Percentiles rank a stretch among this genome's conserved stretches.
These are phyloP conservation scores for Cicer chorassanicum DNA, from an alignment of 306 rosid genomes.

Conservation along the genomic window DNA sequence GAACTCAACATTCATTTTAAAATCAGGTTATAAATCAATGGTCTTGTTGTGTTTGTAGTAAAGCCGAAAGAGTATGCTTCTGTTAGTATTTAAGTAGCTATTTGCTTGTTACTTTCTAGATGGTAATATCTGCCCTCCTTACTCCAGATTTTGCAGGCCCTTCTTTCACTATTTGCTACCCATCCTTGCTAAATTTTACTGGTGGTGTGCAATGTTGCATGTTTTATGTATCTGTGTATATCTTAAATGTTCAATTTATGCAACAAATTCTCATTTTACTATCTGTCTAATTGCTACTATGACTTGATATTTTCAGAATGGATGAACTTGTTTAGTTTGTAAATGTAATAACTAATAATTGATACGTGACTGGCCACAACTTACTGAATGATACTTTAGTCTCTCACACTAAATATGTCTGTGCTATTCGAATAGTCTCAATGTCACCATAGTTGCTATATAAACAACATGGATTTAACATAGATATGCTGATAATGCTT, in stretches of 20 bases:
- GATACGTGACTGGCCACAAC: not conserved
- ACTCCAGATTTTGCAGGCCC: slow-evolving; percentile 2
- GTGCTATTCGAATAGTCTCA: slow-evolving; percentile 8
- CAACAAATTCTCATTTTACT: slow-evolving; percentile 26
- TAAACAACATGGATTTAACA: too few relatives aligned
- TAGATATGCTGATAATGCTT: not conserved
- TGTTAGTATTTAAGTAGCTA: slow-evolving; percentile 21
- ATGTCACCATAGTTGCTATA: too few relatives aligned
- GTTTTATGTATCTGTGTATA: not conserved
- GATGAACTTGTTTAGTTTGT: slow-evolving; percentile 39
- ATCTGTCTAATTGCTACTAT: slow-evolving; percentile 3
- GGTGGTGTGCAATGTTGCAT: not conserved
- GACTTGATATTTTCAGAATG: slow-evolving; percentile 26
- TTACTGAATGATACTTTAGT: slow-evolving; percentile 34
- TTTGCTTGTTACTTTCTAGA: slow-evolving; percentile 29
- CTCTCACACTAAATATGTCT: slow-evolving; percentile 12
- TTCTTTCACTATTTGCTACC: not conserved
- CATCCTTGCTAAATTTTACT: slow-evolving; percentile 9
- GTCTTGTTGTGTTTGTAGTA: slow-evolving; percentile 15
- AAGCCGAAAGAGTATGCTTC: not conserved
- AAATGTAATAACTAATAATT: not conserved
- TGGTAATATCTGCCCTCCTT: not conserved
- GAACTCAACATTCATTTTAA: slow-evolving; percentile 13
- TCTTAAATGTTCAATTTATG: slow-evolving; percentile 28
- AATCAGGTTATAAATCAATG: slow-evolving; percentile 2